Conservation (phyloP, 345 rosid genomes). For the Raphanus raphanistrum region DNA sequence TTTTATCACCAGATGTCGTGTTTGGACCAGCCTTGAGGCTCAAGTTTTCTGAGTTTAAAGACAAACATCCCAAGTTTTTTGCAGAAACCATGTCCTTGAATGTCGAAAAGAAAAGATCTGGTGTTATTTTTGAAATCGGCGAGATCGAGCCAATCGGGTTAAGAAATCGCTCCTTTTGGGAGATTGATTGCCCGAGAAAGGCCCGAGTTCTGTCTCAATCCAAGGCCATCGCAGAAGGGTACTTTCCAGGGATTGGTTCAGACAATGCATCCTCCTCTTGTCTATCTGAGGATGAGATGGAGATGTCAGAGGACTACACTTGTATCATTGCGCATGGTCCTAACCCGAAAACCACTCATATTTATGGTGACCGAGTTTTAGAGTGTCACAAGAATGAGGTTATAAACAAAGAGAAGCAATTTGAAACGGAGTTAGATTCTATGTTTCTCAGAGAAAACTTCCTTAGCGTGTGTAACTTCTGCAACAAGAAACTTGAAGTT, state of each 20-base stretch:
- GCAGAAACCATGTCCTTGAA: constrained; percentile 44
- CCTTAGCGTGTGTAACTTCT: constrained; percentile 66
- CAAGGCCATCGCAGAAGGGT: constrained; percentile 33
- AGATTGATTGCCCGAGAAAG: constrained; percentile 30
- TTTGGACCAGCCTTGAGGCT: constrained; percentile 63
- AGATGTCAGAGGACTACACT: constrained; percentile 76
- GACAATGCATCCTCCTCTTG: constrained; percentile 25
- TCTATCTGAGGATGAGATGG: constrained; percentile 65
- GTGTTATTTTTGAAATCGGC: constrained; percentile 69
- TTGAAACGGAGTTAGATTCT: constrained; percentile 4
- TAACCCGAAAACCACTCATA: constrained; percentile 77
- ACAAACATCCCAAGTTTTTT: constrained; percentile 32
- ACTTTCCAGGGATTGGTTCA: constrained; percentile 10
- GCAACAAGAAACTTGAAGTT: constrained; percentile 66
- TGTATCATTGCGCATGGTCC: constrained; percentile 80
- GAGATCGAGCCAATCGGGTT: constrained; percentile 47
- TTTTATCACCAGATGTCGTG: constrained; percentile 52
- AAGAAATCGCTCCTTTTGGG: constrained; percentile 44
- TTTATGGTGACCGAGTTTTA: constrained; percentile 73
- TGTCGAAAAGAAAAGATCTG: constrained; percentile 50
- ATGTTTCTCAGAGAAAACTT: constrained; percentile 41
- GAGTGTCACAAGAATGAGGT: constrained; percentile 48
- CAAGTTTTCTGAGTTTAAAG: constrained; percentile 42
- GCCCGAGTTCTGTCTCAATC: constrained; percentile 36
- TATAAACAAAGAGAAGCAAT: constrained; percentile 24